These are phyloP conservation scores for Mucor lusitanicus DNA, from an alignment of 371 early-diverging fungal genomes.

Conservation along the genomic window DNA sequence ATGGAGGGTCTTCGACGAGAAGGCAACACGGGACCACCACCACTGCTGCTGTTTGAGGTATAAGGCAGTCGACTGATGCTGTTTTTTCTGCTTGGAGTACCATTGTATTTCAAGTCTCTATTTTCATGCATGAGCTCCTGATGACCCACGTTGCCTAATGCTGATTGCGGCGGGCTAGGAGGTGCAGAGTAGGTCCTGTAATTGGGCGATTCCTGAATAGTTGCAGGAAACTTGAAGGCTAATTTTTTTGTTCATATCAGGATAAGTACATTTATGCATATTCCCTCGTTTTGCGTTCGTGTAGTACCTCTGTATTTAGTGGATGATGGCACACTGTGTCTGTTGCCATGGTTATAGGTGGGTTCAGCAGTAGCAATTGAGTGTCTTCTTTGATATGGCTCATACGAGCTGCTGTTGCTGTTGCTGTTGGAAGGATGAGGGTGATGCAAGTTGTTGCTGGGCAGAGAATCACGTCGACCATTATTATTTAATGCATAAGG, in stretches of 20 bases:
- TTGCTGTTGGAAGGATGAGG: slow-evolving; percentile 15
- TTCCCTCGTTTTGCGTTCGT: neutral
- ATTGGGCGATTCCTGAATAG: slow-evolving; percentile 39
- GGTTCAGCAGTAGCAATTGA: slow-evolving; percentile 57
- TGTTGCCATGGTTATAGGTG: slow-evolving; percentile 15
- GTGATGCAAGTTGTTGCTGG: slow-evolving; percentile 17
- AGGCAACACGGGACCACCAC: slow-evolving; percentile 28
- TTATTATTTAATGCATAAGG: slow-evolving; percentile 4
- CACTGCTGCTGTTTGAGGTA: neutral
- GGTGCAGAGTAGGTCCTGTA: slow-evolving; percentile 59
- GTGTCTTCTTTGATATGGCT: slow-evolving; percentile 56
- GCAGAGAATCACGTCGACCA: slow-evolving; percentile 47
- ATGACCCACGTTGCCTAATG: slow-evolving; percentile 8
- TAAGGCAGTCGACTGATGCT: slow-evolving; percentile 21
- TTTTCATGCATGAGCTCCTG: slow-evolving; percentile 23
- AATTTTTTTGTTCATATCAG: neutral
- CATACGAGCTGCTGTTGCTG: slow-evolving; percentile 23
- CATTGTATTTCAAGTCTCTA: neutral
- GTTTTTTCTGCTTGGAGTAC: slow-evolving; percentile 14
- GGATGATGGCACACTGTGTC: neutral
- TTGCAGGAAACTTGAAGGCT: slow-evolving; percentile 45
- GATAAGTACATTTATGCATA: neutral
- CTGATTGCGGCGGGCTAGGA: slow-evolving; percentile 55
- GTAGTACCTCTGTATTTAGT: slow-evolving; percentile 39
- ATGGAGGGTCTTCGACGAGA: slow-evolving; percentile 38